Evolutionary conservation across 352 stramenopile genomes (phyloP).

Genomic region (Phytophthora pluvialis): DNA sequence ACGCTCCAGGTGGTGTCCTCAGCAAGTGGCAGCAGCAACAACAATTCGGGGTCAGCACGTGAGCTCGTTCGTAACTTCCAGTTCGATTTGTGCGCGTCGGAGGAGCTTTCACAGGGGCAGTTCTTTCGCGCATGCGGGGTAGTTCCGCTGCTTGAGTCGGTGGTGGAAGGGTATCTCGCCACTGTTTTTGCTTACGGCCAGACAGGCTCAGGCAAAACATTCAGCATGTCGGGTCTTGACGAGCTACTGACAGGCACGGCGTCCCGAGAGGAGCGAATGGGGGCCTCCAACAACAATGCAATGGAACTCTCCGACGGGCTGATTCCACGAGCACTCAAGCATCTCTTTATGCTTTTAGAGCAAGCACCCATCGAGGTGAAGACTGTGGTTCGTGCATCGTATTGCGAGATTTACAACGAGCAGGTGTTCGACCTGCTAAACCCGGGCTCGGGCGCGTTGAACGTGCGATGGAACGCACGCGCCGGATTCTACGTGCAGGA

Average conservation of each 20-base stretch:
- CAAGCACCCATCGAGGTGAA: constrained; percentile 51
- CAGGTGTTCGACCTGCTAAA: constrained; percentile 84
- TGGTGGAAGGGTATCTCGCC: constrained; percentile 72
- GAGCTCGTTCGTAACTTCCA: constrained; percentile 81
- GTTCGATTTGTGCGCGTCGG: constrained; percentile 76
- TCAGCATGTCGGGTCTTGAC: constrained; percentile 82
- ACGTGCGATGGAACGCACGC: constrained; percentile 75
- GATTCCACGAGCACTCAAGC: constrained; percentile 76
- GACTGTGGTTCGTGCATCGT: constrained; percentile 74
- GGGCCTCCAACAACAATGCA: neutral
- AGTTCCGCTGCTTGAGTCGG: constrained; percentile 65
- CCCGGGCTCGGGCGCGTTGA: constrained; percentile 59
- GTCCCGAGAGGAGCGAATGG: constrained; percentile 25
- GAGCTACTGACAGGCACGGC: constrained; percentile 49
- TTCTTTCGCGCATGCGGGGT: constrained; percentile 75
- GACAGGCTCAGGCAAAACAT: constrained; percentile 74
- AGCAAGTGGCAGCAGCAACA: constrained; percentile 26
- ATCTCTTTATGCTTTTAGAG: constrained; percentile 64
- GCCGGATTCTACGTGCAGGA: constrained; percentile 85
- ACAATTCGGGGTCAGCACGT: constrained; percentile 24
- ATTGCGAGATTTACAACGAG: constrained; percentile 90
- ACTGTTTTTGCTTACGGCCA: constrained; percentile 78
- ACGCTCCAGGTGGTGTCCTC: constrained; percentile 68
- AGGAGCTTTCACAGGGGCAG: constrained; percentile 59
- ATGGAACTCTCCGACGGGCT: constrained; percentile 67